A percentile compares a stretch with the other conserved stretches of the same genome.
Conservation (phyloP, 2,329 filamentous ascomycete species). For the Mycogone perniciosa region DNA sequence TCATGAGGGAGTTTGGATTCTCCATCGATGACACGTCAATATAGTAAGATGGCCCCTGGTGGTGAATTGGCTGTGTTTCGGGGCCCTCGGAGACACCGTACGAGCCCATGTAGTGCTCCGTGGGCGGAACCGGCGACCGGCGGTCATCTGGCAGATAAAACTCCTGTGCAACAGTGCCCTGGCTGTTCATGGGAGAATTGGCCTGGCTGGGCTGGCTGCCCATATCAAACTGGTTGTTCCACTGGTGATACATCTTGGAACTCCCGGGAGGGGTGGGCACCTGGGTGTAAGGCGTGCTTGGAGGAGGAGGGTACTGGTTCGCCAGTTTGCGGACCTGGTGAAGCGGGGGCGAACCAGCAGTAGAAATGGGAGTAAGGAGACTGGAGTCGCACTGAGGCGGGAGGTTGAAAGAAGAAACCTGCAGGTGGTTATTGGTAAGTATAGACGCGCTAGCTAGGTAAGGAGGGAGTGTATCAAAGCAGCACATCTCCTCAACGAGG, state of each 20-base stretch:
- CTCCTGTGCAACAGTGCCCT: constrained; percentile 29
- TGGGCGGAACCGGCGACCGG: constrained; percentile 31
- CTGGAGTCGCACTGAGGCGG: constrained; percentile 35
- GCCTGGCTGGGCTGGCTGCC: constrained; percentile 36
- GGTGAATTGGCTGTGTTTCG: constrained; percentile 20
- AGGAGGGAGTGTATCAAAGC: neutral
- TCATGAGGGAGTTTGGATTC: constrained; percentile 22
- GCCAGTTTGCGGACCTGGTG: constrained; percentile 38
- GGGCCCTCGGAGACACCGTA: constrained; percentile 30
- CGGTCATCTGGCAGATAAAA: constrained; percentile 35
- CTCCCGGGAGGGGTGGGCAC: constrained; percentile 43
- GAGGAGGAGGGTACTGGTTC: constrained; percentile 34
- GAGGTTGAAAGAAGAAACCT: constrained; percentile 29
- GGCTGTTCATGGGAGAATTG: constrained; percentile 40
- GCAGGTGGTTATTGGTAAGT: constrained; percentile 4
- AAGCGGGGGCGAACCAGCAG: constrained; percentile 41
- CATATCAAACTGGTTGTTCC: constrained; percentile 36
- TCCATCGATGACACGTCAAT: constrained; percentile 20
- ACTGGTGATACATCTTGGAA: constrained; percentile 39
- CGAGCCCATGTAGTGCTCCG: constrained; percentile 29
- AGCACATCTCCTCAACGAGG: neutral
- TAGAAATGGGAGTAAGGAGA: constrained; percentile 47
- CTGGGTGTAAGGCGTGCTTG: constrained; percentile 31
- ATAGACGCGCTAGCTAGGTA: neutral
- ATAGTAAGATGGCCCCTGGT: constrained; percentile 23